A percentile compares a stretch with the other conserved stretches of the same genome.
phyloP scores from a whole-genome alignment of 768 basidiomycete species.

The Termitomyces sp. region DNA sequence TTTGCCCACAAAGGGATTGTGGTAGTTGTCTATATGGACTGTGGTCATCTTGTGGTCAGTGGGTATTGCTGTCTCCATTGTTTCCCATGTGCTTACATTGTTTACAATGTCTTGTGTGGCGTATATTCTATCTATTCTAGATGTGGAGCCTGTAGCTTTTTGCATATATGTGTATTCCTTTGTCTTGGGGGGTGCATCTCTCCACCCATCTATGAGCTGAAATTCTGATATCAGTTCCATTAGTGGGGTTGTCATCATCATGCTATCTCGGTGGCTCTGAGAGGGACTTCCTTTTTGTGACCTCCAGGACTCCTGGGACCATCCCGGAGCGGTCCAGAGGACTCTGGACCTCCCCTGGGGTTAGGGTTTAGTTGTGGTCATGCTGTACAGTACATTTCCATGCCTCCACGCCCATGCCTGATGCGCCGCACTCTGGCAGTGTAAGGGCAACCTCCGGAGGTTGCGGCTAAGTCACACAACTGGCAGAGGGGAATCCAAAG shows the following conservation, averaged over 20 bases:
- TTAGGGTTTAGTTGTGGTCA: too few relatives aligned
- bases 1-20: too few relatives aligned
- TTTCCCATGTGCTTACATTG: not conserved
- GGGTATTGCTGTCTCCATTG: not conserved
- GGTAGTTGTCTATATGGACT: not conserved
- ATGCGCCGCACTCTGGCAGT: too few relatives aligned
- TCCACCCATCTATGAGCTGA: not conserved
- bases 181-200: not conserved
- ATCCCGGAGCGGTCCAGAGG: too few relatives aligned
- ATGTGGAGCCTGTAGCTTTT: not conserved
- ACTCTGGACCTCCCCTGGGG: too few relatives aligned
- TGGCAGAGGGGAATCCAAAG: too few relatives aligned
- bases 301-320: too few relatives aligned
- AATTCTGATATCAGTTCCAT: not conserved
- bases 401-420: too few relatives aligned
- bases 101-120: not conserved
- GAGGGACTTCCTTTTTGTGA: too few relatives aligned
- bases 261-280: not conserved
- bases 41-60: not conserved
- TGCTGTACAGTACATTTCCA: too few relatives aligned
- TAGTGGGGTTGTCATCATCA: fast-evolving
- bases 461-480: too few relatives aligned
- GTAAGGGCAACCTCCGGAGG: too few relatives aligned
- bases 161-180: not conserved
- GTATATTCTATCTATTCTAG: not conserved